Evolutionary conservation across 164 flowering plant genomes (phyloP), one percentile per base, ranked within the genome.

Genomic region (Berberis vulgaris): DNA sequence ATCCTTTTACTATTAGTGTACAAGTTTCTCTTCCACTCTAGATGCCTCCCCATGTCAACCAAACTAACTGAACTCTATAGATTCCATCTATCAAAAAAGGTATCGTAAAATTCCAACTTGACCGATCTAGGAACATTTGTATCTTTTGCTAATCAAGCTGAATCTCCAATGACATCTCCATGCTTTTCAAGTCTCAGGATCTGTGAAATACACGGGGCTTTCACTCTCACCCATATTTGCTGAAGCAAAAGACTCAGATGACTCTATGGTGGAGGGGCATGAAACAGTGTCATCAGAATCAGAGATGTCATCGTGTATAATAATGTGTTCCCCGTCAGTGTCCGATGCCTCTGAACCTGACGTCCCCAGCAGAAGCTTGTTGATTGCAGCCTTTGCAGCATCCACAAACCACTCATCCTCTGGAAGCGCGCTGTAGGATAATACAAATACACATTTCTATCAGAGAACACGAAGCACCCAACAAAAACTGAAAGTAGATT

Each of bases 371-470:
- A 94, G 76, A 65, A 94, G 89, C 74, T 84, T 86, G 80, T 81
- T 79, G 71, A 95, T 87, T 11, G 97, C 93, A 5, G 86, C 75
- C 69, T 91, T 91, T 10, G 99, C 96, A 44, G 96, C 77, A 53
- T 87, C 89, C 4, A 78, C 83, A 73, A 91, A 91, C 97, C 99
- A 95, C 72, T 91, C 96, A 69, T 91, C 96, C 78, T 85, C 90
- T 2, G 89, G 94, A 43, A 95, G 94, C 26, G 86, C 83, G 76
- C 97, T 94, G 62, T 2, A 44, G 52, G 54, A 47, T n/a, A n/a
- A 65, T 3, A 11, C n/a, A 11, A 6, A 3, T 61, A 41, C 40
- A 26, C n/a, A 3, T 10, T 10, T 52, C n/a, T 10, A 3, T 52
- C 2, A 26, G 41, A 43, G 1, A 44, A 49, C 50, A 60, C 2